A percentile compares a stretch with the other conserved stretches of the same genome.
phyloP scores from a whole-genome alignment of 768 basidiomycete species.

The Phaffia tasmanica region DNA sequence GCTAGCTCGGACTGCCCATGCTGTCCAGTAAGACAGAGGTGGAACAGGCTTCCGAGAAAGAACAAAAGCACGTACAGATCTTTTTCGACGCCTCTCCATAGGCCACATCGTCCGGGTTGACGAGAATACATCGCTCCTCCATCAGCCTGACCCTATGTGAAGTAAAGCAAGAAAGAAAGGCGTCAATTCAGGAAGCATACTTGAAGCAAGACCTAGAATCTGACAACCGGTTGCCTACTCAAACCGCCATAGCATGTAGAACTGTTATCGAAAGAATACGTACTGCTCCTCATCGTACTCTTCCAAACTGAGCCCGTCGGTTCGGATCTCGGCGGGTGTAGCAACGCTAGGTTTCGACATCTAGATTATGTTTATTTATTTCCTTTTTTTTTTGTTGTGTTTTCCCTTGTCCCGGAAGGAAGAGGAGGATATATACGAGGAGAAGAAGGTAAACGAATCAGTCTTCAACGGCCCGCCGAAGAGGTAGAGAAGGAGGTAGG shows the following conservation, averaged over 20 bases:
- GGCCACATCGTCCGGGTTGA: conserved; percentile 35
- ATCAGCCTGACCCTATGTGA: conserved; percentile 58
- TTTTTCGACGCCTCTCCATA: conserved; percentile 68
- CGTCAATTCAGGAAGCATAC: not conserved
- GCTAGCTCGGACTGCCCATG: not conserved
- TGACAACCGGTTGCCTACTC: not conserved
- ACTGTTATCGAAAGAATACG: not conserved
- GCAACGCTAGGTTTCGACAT: conserved; percentile 18
- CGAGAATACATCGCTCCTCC: conserved; percentile 57
- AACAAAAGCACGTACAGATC: conserved; percentile 55
- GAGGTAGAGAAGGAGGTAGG: too few species aligned
- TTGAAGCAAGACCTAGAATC: not conserved
- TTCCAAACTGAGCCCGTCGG: conserved; percentile 15
- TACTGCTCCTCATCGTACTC: conserved; percentile 27
- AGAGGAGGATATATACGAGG: too few species aligned
- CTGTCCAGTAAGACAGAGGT: not conserved
- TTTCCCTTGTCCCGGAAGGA: too few species aligned
- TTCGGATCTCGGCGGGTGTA: conserved; percentile 7
- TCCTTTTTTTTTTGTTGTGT: too few species aligned
- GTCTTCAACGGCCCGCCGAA: too few species aligned
- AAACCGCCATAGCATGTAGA: not conserved
- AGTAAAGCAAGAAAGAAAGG: not conserved
- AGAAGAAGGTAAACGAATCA: too few species aligned
- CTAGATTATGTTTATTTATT: too few species aligned
- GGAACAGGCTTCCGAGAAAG: not conserved